A percentile compares a stretch with the other conserved stretches of the same genome.
These are phyloP conservation scores for Mrakia gelida DNA, from an alignment of 768 basidiomycete genomes.

Conservation along the genomic window DNA sequence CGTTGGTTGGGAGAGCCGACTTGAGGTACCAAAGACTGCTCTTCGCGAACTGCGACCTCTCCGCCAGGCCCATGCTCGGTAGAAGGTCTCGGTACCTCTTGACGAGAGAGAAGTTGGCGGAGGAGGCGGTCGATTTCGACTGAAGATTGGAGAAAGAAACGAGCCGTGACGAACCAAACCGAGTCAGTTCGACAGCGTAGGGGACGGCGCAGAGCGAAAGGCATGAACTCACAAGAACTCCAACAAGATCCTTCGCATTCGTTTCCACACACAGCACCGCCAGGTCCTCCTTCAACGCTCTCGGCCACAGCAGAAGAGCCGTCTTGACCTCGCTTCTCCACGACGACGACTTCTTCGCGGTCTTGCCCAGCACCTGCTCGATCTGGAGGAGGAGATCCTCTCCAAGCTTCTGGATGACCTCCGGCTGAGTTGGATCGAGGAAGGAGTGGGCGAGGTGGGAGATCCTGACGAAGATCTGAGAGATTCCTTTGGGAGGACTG, in stretches of 20 bases:
- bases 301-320: constrained; percentile 67
- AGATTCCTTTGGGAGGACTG: constrained; percentile 38
- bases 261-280: constrained; percentile 47
- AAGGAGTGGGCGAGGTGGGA: constrained; percentile 18
- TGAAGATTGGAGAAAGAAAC: background rate
- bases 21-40: constrained; percentile 81
- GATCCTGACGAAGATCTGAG: constrained; percentile 22
- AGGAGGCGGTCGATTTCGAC: background rate
- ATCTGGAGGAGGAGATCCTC: constrained; percentile 60
- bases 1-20: constrained; percentile 60
- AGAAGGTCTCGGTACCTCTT: constrained; percentile 1
- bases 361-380: constrained; percentile 53
- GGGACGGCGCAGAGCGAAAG: constrained; percentile 45
- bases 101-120: constrained; percentile 23
- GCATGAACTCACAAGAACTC: constrained; percentile 57
- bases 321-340: constrained; percentile 40
- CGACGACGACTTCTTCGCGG: constrained; percentile 45
- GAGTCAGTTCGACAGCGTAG: background rate
- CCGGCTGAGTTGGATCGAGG: background rate
- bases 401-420: constrained; percentile 45
- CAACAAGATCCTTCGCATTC: constrained; percentile 48
- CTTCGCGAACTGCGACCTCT: constrained; percentile 52
- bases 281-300: constrained; percentile 54
- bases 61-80: constrained; percentile 42
- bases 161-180: background rate